Base-by-base conservation (phyloP, 108 stramenopile species). In the Nannochloropsis gaditana region DNA sequence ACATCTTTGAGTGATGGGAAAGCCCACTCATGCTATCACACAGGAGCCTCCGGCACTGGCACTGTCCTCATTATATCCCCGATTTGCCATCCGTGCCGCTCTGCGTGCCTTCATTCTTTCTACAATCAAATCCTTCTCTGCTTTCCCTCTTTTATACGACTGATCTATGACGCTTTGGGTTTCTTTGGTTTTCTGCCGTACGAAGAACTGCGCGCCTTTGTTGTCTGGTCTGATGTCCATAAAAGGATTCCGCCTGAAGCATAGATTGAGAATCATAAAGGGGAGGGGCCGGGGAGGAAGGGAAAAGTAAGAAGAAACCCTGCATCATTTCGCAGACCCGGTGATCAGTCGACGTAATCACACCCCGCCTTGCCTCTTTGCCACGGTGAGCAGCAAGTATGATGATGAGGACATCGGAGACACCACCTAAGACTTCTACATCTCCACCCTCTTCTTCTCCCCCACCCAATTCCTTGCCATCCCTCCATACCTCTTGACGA, bases 61-160 rank as follows among this genome's bases (percentile, higher is more conserved):
- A 8, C 59, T 73, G n/a, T 73, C 59, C 15, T n/a, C n/a, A 15
- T 73, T 73, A 0, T 73, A 73, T n/a, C 15, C 59, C 59, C n/a
- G 4, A n/a, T n/a, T n/a, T 3, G 59, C 59, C 59, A 73, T 73
- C n/a, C 59, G 15, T 2, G 59, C 59, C 59, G 59, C 59, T 8
- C 59, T 4, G 59, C 59, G 59, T 4, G 59, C 59, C 15, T 73
- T 73, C 59, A 73, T 73, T n/a, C 59, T 73, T n/a, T 73, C 59
- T 15, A 73, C 59, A n/a, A 73, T 73, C 59, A 73, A n/a, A 73
- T 73, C 59, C n/a, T n/a, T 73, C n/a, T 73, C 59, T 15, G 59
- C 59, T n/a, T 73, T 73, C 0, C 59, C 59, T 73, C n/a, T 73
- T 3, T 73, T 73, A 6, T 73, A 73, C 19, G 5, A n/a, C n/a